Conservation (phyloP, 2,329 filamentous ascomycete genomes). For the Claviceps sp. region DNA sequence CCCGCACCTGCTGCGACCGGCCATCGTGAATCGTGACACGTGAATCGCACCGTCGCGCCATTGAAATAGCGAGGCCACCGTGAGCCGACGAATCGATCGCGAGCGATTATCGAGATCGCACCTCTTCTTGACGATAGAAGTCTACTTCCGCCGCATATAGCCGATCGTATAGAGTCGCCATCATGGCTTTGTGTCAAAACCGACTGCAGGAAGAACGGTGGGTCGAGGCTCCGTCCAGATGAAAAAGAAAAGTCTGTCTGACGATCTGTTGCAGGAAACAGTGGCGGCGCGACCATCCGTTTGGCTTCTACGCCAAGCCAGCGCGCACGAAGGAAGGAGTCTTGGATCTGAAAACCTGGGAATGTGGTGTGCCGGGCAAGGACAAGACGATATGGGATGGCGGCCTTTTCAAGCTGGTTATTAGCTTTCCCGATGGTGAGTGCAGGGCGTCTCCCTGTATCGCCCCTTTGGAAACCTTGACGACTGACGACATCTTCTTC, state of each 20-base stretch:
- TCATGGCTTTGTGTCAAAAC: slow-evolving; percentile 80
- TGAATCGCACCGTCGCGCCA: not conserved
- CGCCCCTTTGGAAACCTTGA: not conserved
- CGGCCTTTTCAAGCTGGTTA: slow-evolving; percentile 88
- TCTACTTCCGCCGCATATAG: not conserved
- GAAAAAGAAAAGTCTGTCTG: slow-evolving; percentile 4
- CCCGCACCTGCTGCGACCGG: not conserved
- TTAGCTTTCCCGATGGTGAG: slow-evolving; percentile 86
- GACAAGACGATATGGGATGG: slow-evolving; percentile 96
- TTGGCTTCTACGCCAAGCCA: slow-evolving; percentile 92
- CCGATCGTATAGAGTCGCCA: slow-evolving; percentile 8
- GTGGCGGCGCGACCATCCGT: slow-evolving; percentile 93
- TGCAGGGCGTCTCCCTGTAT: slow-evolving; percentile 9
- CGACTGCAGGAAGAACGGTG: slow-evolving; percentile 81
- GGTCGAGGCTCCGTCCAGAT: slow-evolving; percentile 15
- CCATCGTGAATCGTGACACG: not conserved
- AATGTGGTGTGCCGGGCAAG: slow-evolving; percentile 91
- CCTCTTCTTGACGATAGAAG: not conserved
- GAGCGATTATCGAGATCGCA: not conserved
- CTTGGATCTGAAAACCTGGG: slow-evolving; percentile 89
- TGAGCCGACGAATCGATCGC: not conserved
- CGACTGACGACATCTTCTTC: not conserved
- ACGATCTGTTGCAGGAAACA: slow-evolving; percentile 54
- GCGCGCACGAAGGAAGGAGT: slow-evolving; percentile 65
- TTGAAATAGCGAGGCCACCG: not conserved